Percentiles rank a stretch among this genome's conserved stretches.
These are phyloP conservation scores for Torulaspora microellipsoides DNA, from an alignment of 805 yeast genomes.

Conservation along the genomic window DNA sequence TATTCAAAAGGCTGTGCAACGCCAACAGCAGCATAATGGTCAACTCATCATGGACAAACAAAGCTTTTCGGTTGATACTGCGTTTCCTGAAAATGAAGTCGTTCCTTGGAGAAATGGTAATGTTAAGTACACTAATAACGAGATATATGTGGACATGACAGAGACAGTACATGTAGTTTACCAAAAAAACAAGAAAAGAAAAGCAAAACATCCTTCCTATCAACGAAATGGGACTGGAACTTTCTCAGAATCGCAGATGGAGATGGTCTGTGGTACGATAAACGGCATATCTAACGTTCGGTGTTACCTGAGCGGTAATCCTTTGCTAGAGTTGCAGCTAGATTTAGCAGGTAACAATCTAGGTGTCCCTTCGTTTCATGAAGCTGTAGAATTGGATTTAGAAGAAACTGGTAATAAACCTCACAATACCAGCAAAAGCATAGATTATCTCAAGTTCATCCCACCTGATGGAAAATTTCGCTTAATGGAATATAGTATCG, in stretches of 20 bases:
- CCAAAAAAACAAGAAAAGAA: slow-evolving; percentile 7
- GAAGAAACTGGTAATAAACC: not conserved
- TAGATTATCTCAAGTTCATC: slow-evolving; percentile 48
- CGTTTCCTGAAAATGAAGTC: slow-evolving; percentile 26
- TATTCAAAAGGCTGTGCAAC: slow-evolving; percentile 19
- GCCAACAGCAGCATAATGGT: slow-evolving; percentile 7
- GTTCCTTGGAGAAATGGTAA: slow-evolving; percentile 76
- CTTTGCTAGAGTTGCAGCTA: slow-evolving; percentile 59
- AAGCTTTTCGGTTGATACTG: slow-evolving; percentile 1
- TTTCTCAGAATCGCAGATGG: not conserved
- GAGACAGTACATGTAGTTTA: slow-evolving; percentile 61
- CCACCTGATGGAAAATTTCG: slow-evolving; percentile 84
- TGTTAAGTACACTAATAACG: slow-evolving; percentile 74
- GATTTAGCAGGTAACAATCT: slow-evolving; percentile 43
- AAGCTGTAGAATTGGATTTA: slow-evolving; percentile 51
- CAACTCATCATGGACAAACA: slow-evolving; percentile 1
- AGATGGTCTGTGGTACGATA: slow-evolving; percentile 37
- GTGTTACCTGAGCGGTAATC: slow-evolving; percentile 72
- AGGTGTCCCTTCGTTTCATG: slow-evolving; percentile 65
- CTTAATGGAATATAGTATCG: slow-evolving; percentile 60
- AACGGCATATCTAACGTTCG: slow-evolving; percentile 61
- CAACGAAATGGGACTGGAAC: slow-evolving; percentile 3
- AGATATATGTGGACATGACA: slow-evolving; percentile 75
- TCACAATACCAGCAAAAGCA: not conserved
- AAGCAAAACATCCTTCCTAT: not conserved